phyloP scores from a whole-genome alignment of 2,329 filamentous ascomycete species.

The Paecilomyces variotii region DNA sequence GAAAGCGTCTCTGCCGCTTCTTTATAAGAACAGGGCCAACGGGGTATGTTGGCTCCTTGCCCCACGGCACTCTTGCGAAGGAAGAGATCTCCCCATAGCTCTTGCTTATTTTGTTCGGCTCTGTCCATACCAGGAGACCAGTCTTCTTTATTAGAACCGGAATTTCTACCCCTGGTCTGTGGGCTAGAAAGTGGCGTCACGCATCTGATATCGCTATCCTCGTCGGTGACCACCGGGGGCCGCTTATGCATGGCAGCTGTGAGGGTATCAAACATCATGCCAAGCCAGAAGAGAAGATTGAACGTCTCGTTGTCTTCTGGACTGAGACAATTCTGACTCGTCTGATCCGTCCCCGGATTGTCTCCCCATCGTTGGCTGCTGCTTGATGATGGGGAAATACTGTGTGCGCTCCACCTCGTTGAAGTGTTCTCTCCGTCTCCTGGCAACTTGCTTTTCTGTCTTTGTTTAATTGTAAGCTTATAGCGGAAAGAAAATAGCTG shows the following conservation, averaged over 20 bases:
- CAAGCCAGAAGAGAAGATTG: slow-evolving; percentile 50
- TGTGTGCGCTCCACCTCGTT: not conserved
- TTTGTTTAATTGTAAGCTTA: slow-evolving; percentile 13
- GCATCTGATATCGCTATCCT: slow-evolving; percentile 35
- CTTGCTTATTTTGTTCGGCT: slow-evolving; percentile 11
- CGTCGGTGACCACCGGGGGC: slow-evolving; percentile 38
- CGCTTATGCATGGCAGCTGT: slow-evolving; percentile 47
- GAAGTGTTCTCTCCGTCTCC: not conserved
- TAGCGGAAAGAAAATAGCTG: slow-evolving; percentile 28
- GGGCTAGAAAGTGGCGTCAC: not conserved
- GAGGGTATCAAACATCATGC: slow-evolving; percentile 52
- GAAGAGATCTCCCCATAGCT: slow-evolving; percentile 36
- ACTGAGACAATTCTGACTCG: slow-evolving; percentile 14
- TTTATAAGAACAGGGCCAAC: slow-evolving; percentile 50
- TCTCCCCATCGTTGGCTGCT: not conserved
- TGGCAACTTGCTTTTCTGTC: not conserved
- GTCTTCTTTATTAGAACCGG: not conserved
- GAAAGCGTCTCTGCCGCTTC: slow-evolving; percentile 43
- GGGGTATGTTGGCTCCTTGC: slow-evolving; percentile 13
- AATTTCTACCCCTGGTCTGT: not conserved
- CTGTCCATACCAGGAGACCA: slow-evolving; percentile 4
- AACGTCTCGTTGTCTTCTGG: slow-evolving; percentile 41
- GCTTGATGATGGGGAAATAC: not conserved
- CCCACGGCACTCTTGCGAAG: slow-evolving; percentile 9
- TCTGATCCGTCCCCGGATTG: not conserved